Conservation (phyloP, 306 rosid species). For the Rosa chinensis region DNA sequence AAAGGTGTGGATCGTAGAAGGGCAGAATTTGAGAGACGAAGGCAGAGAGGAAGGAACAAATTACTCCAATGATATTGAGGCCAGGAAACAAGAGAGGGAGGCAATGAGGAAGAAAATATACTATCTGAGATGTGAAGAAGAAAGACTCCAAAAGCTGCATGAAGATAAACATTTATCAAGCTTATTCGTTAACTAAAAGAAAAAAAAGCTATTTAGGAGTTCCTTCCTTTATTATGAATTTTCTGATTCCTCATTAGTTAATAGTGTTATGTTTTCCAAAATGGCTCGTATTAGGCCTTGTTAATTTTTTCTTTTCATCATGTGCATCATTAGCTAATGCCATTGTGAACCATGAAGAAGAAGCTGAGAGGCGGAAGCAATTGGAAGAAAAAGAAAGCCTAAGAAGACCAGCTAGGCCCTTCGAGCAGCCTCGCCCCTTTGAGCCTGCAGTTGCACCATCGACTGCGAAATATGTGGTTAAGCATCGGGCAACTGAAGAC, state of each 20-base stretch:
- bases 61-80: slow-evolving; percentile 49
- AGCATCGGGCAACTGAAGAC: neutral
- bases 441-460: neutral
- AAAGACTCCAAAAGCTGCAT: neutral
- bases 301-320: too few relatives aligned
- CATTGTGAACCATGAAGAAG: neutral
- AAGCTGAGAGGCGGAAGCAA: neutral
- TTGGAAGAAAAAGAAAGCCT: neutral
- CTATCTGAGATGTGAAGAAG: neutral
- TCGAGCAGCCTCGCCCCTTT: neutral
- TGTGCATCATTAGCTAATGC: neutral
- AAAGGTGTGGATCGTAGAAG: slow-evolving; percentile 57
- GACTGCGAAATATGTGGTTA: neutral
- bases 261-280: neutral
- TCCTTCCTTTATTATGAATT: too few relatives aligned
- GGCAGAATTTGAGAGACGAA: slow-evolving; percentile 57
- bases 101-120: neutral
- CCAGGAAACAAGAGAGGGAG: slow-evolving; percentile 69
- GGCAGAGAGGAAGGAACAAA: slow-evolving; percentile 65
- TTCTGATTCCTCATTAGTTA: neutral
- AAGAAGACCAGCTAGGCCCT: neutral
- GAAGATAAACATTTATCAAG: neutral
- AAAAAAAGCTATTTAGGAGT: too few relatives aligned
- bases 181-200: too few relatives aligned
- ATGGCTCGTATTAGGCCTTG: neutral